Evolutionary conservation across 23 red algal genomes (phyloP), one percentile per base, ranked within the genome.

Genomic region (Cyanidiococcus yangmingshanensis): DNA sequence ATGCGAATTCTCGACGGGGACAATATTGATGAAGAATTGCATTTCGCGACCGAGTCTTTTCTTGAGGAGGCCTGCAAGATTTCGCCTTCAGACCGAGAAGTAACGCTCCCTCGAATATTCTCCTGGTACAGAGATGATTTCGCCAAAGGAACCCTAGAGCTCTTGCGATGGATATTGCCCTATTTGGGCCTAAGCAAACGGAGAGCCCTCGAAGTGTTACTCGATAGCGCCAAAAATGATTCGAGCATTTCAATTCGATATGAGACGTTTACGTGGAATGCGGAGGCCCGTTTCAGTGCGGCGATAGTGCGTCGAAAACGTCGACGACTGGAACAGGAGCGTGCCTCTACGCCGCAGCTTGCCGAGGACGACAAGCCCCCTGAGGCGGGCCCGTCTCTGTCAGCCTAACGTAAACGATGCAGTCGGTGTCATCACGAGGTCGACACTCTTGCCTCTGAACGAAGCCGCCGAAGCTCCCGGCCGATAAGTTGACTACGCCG

Each of bases 111-210:
- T 33, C 83, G 89, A 37, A 97, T 97, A 34, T 97, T 97, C 50
- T 87, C 76, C 38, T 97, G 93, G 93, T 97, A 97, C 59, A 40
- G 75, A 57, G 93, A 91, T 21, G 93, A 97, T 58, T 97, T 97
- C 68, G 83, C 87, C 25, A 57, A 58, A 1, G 68, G 81, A 24
- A 76, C 82, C 33, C 59, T 75, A 33, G 59, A 76, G 36, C 79
- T 97, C 0, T 80, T 97, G 29, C 45, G 75, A 26, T 97, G 93
- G 93, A 80, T 97, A 3, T 74, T 51, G 33, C 63, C 57, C 38
- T 97, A 89, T 68, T 79, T 97, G 30, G 75, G 77, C 17, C 82
- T 74, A n/a, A 87, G 88, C 35, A 40, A 75, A 36, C 79, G 78
- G 2, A 68, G 84, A 1, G 68, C 79, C 24, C 83, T 97, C 57